A percentile compares a stretch with the other conserved stretches of the same genome.
Evolutionary conservation across 495 filamentous ascomycete species (phyloP).

Genomic region (Immersiella caudata): DNA sequence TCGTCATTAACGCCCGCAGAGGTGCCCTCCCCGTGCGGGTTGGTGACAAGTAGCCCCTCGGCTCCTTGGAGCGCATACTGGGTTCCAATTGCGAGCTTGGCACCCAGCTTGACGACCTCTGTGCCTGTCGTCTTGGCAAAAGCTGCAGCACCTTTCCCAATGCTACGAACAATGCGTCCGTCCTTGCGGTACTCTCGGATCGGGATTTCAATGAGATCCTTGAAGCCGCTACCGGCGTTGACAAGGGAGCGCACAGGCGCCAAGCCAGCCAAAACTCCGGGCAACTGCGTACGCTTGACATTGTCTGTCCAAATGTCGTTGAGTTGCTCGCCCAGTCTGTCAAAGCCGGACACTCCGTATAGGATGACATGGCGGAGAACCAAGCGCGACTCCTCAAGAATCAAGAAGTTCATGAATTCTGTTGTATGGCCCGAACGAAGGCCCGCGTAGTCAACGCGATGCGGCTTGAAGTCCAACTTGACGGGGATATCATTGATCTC

Average conservation of each 20-base stretch:
- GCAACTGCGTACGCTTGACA: conserved; percentile 86
- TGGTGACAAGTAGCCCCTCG: conserved; percentile 70
- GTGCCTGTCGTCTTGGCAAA: conserved; percentile 92
- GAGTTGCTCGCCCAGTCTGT: conserved; percentile 80
- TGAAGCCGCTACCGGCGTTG: conserved; percentile 84
- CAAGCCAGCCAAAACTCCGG: conserved; percentile 84
- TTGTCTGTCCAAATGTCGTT: conserved; percentile 99
- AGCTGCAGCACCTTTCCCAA: conserved; percentile 83
- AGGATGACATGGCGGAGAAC: conserved; percentile 85
- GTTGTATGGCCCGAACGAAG: conserved; percentile 97
- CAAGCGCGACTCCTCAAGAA: conserved; percentile 87
- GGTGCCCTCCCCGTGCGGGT: conserved; percentile 40
- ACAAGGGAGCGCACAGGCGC: conserved; percentile 86
- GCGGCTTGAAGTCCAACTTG: conserved; percentile 95
- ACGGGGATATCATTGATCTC: conserved; percentile 83
- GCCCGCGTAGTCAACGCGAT: conserved; percentile 90
- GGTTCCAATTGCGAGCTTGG: conserved; percentile 92
- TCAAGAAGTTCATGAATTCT: conserved; percentile 99
- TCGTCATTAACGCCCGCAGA: conserved; percentile 42
- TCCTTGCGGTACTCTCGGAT: conserved; percentile 93
- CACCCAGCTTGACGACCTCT: conserved; percentile 88
- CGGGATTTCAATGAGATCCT: conserved; percentile 83
- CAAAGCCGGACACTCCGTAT: conserved; percentile 88
- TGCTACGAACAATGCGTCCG: conserved; percentile 85
- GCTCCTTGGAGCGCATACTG: conserved; percentile 88